Conservation (phyloP, 805 yeast genomes). For the Yamadazyma sp. region DNA sequence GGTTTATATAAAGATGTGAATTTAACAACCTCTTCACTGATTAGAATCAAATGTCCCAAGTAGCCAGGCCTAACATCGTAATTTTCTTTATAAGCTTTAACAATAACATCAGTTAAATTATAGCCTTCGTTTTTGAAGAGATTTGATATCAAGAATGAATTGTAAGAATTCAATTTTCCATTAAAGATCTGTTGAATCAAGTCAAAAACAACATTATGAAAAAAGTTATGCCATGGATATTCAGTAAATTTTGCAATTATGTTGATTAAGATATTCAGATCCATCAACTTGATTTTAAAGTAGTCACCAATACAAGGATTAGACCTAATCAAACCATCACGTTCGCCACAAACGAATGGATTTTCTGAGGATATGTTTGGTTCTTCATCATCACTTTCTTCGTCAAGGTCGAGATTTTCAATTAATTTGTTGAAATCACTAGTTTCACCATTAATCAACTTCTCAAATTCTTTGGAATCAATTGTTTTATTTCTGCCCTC, state of each 20-base stretch:
- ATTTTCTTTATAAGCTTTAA: slow-evolving; percentile 19
- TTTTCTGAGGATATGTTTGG: slow-evolving; percentile 41
- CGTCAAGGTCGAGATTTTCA: slow-evolving; percentile 26
- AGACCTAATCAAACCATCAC: slow-evolving; percentile 36
- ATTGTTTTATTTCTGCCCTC: slow-evolving; percentile 7
- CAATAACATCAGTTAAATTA: slow-evolving; percentile 27
- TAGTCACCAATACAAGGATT: slow-evolving; percentile 82
- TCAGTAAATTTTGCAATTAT: slow-evolving; percentile 74
- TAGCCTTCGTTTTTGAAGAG: slow-evolving; percentile 19
- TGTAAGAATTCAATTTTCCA: slow-evolving; percentile 88
- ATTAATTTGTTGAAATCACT: slow-evolving; percentile 19
- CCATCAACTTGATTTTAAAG: slow-evolving; percentile 78
- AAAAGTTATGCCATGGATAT: slow-evolving; percentile 95
- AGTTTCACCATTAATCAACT: slow-evolving; percentile 14
- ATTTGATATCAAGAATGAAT: slow-evolving; percentile 46
- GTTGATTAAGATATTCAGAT: slow-evolving; percentile 62
- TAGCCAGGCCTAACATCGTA: slow-evolving; percentile 75
- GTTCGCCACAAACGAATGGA: slow-evolving; percentile 38
- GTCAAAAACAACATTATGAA: slow-evolving; percentile 97
- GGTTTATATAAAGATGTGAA: slow-evolving; percentile 64
- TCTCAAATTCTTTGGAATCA: slow-evolving; percentile 1
- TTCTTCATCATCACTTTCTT: slow-evolving; percentile 43
- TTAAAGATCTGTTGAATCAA: slow-evolving; percentile 91
- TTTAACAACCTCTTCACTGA: slow-evolving; percentile 94
- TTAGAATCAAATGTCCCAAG: slow-evolving; percentile 93